phyloP scores from a whole-genome alignment of 2,329 filamentous ascomycete genomes.

The Kalmusia sp. region DNA sequence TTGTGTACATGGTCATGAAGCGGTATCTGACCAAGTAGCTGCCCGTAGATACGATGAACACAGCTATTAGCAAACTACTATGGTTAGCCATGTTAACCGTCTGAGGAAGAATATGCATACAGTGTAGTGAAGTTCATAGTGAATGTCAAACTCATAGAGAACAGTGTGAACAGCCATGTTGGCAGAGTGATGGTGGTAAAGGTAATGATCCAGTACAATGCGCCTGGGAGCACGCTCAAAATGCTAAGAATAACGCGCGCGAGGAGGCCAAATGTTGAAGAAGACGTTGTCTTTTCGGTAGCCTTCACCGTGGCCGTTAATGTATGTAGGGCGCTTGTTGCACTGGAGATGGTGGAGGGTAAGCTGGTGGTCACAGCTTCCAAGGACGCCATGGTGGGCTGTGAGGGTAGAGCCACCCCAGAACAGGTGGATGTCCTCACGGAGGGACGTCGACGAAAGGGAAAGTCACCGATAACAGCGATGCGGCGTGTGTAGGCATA shows the following conservation, averaged over 20 bases:
- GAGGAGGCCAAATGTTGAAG: constrained; percentile 52
- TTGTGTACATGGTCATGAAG: constrained; percentile 95
- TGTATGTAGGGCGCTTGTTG: constrained; percentile 26
- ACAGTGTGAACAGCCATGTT: constrained; percentile 85
- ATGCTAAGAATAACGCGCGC: constrained; percentile 58
- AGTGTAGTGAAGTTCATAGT: constrained; percentile 99
- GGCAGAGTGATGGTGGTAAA: constrained; percentile 89
- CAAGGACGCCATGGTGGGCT: constrained; percentile 32
- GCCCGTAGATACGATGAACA: constrained; percentile 79
- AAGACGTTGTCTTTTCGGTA: constrained; percentile 24
- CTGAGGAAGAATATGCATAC: constrained; percentile 57
- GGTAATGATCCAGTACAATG: constrained; percentile 80
- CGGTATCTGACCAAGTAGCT: constrained; percentile 96
- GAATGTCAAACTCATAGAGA: constrained; percentile 92
- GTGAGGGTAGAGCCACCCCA: neutral
- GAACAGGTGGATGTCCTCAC: neutral
- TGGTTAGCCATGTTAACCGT: constrained; percentile 30
- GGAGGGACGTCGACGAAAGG: constrained; percentile 2
- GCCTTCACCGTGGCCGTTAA: constrained; percentile 29
- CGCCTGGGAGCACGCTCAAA: constrained; percentile 62
- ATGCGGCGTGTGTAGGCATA: neutral
- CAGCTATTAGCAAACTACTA: constrained; percentile 66
- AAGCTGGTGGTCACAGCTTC: constrained; percentile 20
- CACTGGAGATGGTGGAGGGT: constrained; percentile 14
- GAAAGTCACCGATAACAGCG: neutral